Percentiles rank a stretch among this genome's conserved stretches.
Conservation (phyloP, 2,329 filamentous ascomycete species). For the Hymenoscyphus scutula region DNA sequence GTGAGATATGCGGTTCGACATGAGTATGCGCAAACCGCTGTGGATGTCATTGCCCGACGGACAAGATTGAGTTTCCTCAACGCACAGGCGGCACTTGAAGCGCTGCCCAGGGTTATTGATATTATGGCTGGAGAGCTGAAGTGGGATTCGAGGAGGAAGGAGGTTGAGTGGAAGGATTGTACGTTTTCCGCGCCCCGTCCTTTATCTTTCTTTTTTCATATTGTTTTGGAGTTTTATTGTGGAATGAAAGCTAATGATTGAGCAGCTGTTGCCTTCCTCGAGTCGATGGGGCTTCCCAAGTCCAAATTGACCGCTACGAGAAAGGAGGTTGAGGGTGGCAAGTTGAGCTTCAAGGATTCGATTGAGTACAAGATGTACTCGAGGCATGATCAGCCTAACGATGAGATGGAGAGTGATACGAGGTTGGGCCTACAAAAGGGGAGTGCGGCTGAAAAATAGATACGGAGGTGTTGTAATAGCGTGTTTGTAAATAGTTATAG, state of each 20-base stretch:
- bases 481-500: too few species aligned
- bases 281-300: conserved; percentile 64
- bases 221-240: too few species aligned
- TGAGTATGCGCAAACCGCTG: conserved; percentile 88
- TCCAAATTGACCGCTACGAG: conserved; percentile 57
- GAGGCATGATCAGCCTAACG: conserved; percentile 52
- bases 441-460: conserved; percentile 25
- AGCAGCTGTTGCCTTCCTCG: conserved; percentile 56
- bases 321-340: conserved; percentile 59
- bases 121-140: conserved; percentile 82
- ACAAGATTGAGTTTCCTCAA: conserved; percentile 88
- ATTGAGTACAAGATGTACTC: conserved; percentile 63
- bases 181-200: too few species aligned
- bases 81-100: conserved; percentile 84
- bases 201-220: too few species aligned
- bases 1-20: conserved; percentile 82
- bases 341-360: conserved; percentile 55
- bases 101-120: conserved; percentile 81
- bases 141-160: conserved; percentile 72
- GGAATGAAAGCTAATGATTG: conserved; percentile 3
- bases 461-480: neutral
- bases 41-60: conserved; percentile 81
- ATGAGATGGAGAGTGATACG: conserved; percentile 34
- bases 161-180: conserved; percentile 78
- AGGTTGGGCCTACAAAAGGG: conserved; percentile 20